Evolutionary conservation across 805 yeast species (phyloP), one percentile per base, ranked within the genome.

Genomic region (Lipomyces orientalis): DNA sequence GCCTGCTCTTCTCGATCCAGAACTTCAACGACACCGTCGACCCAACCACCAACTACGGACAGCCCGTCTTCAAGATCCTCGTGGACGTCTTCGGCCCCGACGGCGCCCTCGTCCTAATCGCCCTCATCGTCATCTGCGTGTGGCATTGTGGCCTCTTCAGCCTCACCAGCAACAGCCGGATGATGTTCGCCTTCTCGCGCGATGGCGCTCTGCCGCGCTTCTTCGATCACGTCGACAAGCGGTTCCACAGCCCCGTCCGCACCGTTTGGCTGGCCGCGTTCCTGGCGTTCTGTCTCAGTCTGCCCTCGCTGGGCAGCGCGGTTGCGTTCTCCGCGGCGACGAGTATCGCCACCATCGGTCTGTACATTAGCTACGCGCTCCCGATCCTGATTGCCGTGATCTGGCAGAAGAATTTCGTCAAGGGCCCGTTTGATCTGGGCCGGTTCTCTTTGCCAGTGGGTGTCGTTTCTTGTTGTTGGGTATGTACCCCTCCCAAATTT

Each of bases 61-160:
- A 49, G 56, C 61, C 64, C 22, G 43, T 62, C n/a, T 64, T 62
- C 14, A 34, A 54, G 31, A 52, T 59, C 34, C 54, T 54, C 19
- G 19, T 39, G n/a, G 61, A 39, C 54, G 52, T 39, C 52, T 39
- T 49, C 49, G 54, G 62, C 33, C 19, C 29, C 37, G 35, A 58
- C 25, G 52, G 52, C 2, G 65, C 57, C 25, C 25, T 49, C n/a
- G 55, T 62, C 22, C 39, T 54, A 16, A 25, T 72, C 66, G 39
- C 66, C 4, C 60, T 69, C 51, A 64, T 73, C 37, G 19, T 68
- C 22, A 55, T 71, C 8, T 71, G 72, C 57, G 71, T 71, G 43
- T 37, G 43, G 43, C 43, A 37, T 10, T 37, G 43, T 25, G 33
- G 33, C 4, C 55, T 52, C 55, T 22, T 25, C 31, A 29, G 29